Conservation (phyloP, 345 rosid species). For the Nephelium lappaceum region DNA sequence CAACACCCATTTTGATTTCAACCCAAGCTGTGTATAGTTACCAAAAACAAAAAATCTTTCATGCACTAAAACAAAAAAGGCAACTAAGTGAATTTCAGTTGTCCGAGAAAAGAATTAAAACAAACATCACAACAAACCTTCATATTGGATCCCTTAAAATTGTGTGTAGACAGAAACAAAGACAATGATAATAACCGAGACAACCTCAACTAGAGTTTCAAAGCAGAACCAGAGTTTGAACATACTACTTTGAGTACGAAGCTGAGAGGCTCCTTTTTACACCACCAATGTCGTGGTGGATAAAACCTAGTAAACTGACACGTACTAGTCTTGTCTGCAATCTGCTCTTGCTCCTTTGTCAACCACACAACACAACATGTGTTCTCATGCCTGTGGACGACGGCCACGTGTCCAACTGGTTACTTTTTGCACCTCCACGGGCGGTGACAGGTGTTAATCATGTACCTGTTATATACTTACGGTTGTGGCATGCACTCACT, state of each 20-base stretch:
- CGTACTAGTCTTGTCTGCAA: constrained; percentile 7
- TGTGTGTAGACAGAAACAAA: neutral
- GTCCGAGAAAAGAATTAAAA: neutral
- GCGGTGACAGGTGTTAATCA: constrained; percentile 29
- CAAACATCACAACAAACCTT: neutral
- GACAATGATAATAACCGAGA: neutral
- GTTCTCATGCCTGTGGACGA: constrained; percentile 8
- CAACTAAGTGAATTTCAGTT: too few species aligned
- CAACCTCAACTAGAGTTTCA: neutral
- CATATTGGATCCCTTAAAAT: neutral
- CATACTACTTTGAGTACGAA: neutral
- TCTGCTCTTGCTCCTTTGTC: constrained; percentile 22
- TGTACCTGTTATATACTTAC: neutral
- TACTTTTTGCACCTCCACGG: neutral
- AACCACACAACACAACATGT: constrained; percentile 9
- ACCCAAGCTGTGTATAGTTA: neutral
- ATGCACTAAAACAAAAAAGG: too few species aligned
- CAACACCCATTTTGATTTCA: too few species aligned
- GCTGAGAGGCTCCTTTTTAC: neutral
- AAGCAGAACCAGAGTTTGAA: neutral
- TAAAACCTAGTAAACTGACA: constrained; percentile 5
- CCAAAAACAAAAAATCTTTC: neutral
- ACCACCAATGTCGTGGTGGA: neutral
- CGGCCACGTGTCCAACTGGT: constrained; percentile 38
- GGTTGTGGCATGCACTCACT: neutral